phyloP scores from a whole-genome alignment of 768 basidiomycete species.

The Rubroboletus satanas region DNA sequence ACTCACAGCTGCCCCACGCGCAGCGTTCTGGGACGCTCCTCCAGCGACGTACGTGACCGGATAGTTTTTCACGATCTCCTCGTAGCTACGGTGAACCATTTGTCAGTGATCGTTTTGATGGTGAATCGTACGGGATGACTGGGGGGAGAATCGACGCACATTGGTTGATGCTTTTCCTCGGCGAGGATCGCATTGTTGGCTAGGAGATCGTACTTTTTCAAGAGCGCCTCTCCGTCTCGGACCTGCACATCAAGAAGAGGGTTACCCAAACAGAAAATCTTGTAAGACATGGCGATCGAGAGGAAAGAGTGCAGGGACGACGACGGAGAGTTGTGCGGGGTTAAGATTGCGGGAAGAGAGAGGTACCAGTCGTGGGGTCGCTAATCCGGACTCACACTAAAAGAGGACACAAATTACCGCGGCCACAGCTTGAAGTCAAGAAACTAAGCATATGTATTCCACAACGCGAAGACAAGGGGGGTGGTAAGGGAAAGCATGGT shows the following conservation, averaged over 20 bases:
- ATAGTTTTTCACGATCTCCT: constrained; percentile 74
- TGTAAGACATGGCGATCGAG: constrained; percentile 47
- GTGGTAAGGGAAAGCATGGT: background rate
- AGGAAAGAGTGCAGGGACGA: constrained; percentile 8
- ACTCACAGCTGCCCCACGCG: constrained; percentile 90
- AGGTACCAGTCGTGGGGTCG: background rate
- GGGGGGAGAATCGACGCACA: constrained; percentile 44
- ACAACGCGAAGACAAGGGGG: background rate
- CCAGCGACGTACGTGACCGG: constrained; percentile 90
- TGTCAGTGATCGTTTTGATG: background rate
- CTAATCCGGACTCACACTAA: background rate
- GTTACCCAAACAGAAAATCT: constrained; percentile 89
- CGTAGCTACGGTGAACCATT: constrained; percentile 57
- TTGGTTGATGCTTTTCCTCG: constrained; percentile 78
- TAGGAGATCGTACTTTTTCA: constrained; percentile 87
- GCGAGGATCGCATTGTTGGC: constrained; percentile 96
- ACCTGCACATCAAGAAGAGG: constrained; percentile 97
- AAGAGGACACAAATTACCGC: background rate
- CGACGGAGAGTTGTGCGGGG: constrained; percentile 6
- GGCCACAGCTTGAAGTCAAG: background rate
- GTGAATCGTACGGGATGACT: background rate
- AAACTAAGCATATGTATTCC: background rate
- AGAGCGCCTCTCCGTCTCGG: constrained; percentile 72
- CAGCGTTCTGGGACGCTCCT: constrained; percentile 95
- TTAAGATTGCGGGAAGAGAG: constrained; percentile 7